These are phyloP conservation scores for Themeda triandra DNA, from an alignment of 176 grass and related monocot genomes.

Conservation along the genomic window DNA sequence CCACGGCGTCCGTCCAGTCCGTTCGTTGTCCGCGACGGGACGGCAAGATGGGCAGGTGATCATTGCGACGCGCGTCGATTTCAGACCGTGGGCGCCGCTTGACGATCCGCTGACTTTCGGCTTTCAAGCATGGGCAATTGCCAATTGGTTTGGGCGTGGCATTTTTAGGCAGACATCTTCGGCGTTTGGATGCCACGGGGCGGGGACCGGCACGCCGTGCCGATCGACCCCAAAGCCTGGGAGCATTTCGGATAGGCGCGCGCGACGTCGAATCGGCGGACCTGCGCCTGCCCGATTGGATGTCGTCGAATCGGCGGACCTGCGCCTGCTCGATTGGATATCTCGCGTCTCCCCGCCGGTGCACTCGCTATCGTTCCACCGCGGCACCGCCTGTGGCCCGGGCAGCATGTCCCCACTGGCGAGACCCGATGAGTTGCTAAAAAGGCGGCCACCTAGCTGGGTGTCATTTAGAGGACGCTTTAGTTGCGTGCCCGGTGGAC, in stretches of 20 bases:
- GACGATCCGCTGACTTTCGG: background rate
- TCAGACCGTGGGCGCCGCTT: background rate
- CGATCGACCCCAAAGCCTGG: background rate
- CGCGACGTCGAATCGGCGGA: background rate
- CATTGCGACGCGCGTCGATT: background rate
- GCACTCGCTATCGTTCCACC: background rate
- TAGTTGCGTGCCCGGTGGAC: background rate
- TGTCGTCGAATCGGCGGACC: background rate
- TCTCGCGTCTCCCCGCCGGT: background rate
- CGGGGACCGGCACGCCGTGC: background rate
- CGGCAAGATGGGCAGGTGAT: no score
- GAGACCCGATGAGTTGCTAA: background rate
- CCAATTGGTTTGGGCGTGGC: no score
- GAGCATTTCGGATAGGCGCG: background rate
- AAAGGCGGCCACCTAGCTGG: background rate
- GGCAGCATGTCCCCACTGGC: background rate
- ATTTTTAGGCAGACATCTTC: no score
- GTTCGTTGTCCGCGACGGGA: background rate
- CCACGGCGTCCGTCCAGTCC: background rate
- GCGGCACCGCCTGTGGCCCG: no score
- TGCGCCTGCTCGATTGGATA: background rate
- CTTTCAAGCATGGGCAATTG: background rate
- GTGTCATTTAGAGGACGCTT: background rate
- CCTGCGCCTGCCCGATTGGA: background rate
- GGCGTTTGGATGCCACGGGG: background rate